Evolutionary conservation across 305 asterid species (phyloP).

Genomic region (Caryopteris hybrid): DNA sequence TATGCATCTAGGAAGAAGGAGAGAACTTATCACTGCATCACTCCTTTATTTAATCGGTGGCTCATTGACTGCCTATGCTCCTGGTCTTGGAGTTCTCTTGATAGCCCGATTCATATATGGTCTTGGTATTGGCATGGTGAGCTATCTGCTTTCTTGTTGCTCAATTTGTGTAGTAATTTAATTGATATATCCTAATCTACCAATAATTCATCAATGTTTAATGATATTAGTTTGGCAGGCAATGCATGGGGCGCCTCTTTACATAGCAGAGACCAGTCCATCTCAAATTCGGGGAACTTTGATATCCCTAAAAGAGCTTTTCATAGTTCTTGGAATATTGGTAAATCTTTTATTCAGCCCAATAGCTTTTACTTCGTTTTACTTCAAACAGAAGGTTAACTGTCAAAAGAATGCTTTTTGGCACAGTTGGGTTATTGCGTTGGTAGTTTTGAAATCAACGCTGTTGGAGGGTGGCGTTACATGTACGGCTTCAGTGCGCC

Average conservation of each 20-base stretch:
- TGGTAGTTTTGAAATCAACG: conserved; percentile 71
- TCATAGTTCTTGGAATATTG: conserved; percentile 92
- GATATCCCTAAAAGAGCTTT: conserved; percentile 94
- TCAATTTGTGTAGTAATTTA: conserved; percentile 6
- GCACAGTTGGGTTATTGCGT: conserved; percentile 83
- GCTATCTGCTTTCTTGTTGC: conserved; percentile 16
- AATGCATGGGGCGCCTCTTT: conserved; percentile 99
- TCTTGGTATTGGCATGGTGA: conserved; percentile 94
- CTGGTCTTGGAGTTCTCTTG: conserved; percentile 76
- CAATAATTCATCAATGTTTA: conserved; percentile 11
- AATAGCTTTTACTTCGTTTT: neutral
- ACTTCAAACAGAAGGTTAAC: conserved; percentile 11
- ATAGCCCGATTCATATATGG: conserved; percentile 78
- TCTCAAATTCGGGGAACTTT: conserved; percentile 96
- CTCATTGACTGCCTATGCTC: conserved; percentile 77
- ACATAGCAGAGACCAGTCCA: conserved; percentile 96
- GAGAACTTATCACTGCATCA: conserved; percentile 84
- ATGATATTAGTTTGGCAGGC: conserved; percentile 53
- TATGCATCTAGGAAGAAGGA: conserved; percentile 71
- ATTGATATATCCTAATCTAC: conserved; percentile 1
- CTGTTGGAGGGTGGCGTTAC: conserved; percentile 96
- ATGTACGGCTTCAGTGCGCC: conserved; percentile 93
- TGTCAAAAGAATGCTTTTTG: conserved; percentile 20
- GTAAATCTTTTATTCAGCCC: conserved; percentile 29
- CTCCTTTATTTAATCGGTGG: conserved; percentile 65